Evolutionary conservation across 352 stramenopile species (phyloP).

Genomic region (Halophytophthora batemanensis): DNA sequence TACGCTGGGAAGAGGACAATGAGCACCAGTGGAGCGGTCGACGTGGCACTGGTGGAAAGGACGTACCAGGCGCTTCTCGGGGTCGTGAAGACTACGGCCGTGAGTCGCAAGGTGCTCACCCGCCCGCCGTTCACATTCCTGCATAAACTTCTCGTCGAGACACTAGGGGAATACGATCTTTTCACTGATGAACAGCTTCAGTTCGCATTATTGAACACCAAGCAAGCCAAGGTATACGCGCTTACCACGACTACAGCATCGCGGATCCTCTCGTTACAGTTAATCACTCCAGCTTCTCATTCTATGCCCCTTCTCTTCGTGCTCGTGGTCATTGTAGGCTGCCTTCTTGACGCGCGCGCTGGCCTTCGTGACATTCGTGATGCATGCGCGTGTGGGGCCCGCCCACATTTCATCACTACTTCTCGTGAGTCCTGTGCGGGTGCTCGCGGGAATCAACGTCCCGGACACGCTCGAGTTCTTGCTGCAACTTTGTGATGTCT

Average conservation of each 20-base stretch:
- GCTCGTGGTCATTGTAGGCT: slow-evolving; percentile 25
- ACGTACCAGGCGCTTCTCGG: slow-evolving; percentile 61
- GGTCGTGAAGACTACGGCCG: slow-evolving; percentile 63
- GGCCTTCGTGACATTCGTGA: slow-evolving; percentile 66
- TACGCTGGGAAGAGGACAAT: neutral
- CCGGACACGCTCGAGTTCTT: slow-evolving; percentile 74
- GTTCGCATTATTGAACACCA: slow-evolving; percentile 53
- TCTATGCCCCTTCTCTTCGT: neutral
- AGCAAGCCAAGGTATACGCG: slow-evolving; percentile 64
- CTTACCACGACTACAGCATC: neutral
- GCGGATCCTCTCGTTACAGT: no score
- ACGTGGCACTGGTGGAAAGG: slow-evolving; percentile 46
- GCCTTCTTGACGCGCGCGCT: slow-evolving; percentile 76
- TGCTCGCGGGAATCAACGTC: slow-evolving; percentile 65
- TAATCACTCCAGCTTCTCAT: no score
- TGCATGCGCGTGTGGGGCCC: slow-evolving; percentile 36
- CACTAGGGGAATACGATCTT: slow-evolving; percentile 52
- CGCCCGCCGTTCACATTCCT: slow-evolving; percentile 82
- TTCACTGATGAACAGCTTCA: slow-evolving; percentile 65
- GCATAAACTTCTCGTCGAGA: slow-evolving; percentile 77
- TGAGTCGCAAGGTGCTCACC: slow-evolving; percentile 63
- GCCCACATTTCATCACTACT: slow-evolving; percentile 60
- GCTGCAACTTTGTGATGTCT: slow-evolving; percentile 65
- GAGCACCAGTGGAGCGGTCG: slow-evolving; percentile 7
- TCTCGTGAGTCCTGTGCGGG: slow-evolving; percentile 81